Conservation (phyloP, 1,139 yeast genomes). For the Blastobotrys proliferans region DNA sequence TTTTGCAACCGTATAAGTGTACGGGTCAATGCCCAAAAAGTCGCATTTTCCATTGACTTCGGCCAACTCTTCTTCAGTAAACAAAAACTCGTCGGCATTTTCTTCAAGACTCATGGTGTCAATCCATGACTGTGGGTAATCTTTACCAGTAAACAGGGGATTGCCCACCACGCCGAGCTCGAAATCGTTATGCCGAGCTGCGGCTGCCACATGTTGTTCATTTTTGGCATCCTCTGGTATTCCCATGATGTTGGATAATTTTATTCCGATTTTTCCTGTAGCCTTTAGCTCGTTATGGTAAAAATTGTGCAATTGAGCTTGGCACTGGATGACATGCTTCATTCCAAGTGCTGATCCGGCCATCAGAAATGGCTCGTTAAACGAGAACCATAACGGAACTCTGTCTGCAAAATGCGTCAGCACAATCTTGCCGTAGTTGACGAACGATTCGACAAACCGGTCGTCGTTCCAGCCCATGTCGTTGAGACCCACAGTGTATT, state of each 20-base stretch:
- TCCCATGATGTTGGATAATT: slow-evolving; percentile 24
- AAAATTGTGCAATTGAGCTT: slow-evolving; percentile 30
- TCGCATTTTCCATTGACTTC: slow-evolving; percentile 5
- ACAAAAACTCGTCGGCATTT: slow-evolving; percentile 1
- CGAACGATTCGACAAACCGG: slow-evolving; percentile 32
- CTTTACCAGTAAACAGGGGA: slow-evolving; percentile 33
- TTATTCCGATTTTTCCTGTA: slow-evolving; percentile 15
- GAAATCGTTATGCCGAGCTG: slow-evolving; percentile 25
- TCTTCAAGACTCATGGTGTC: slow-evolving; percentile 2
- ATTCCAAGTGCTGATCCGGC: slow-evolving; percentile 14
- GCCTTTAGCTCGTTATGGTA: slow-evolving; percentile 32
- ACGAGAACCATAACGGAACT: slow-evolving; percentile 32
- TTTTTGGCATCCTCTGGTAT: slow-evolving; percentile 28
- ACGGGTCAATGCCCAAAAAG: slow-evolving; percentile 11
- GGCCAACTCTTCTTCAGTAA: slow-evolving; percentile 7
- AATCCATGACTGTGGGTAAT: slow-evolving; percentile 26
- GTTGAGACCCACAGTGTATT: slow-evolving; percentile 3
- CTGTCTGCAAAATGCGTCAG: slow-evolving; percentile 34
- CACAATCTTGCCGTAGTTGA: slow-evolving; percentile 33
- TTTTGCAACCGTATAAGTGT: slow-evolving; percentile 6
- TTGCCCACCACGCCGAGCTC: slow-evolving; percentile 16
- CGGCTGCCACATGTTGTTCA: slow-evolving; percentile 15
- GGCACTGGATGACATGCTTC: slow-evolving; percentile 26
- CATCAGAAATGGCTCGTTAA: slow-evolving; percentile 30
- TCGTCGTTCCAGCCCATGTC: slow-evolving; percentile 24